Base-by-base conservation (phyloP, 768 basidiomycete genomes). In the Termitomyces eurrhizus region DNA sequence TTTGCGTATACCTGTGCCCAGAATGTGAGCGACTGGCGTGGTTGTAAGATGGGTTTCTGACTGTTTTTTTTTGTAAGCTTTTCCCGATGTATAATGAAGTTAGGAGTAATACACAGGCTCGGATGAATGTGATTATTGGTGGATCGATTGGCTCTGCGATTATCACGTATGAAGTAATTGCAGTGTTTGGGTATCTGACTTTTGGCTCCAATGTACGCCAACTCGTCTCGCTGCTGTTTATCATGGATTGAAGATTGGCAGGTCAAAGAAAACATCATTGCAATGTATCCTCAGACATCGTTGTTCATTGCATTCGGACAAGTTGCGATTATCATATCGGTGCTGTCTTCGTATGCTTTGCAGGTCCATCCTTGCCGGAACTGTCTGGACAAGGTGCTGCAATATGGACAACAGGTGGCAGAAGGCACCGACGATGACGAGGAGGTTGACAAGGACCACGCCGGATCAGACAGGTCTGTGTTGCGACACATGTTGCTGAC, bases 41-140 rank as follows among this genome's bases (percentile, higher is more conserved):
- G 29, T 32, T 13, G 26, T 13, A 4, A 8, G 41, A 44, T 33
- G n/a, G 0, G 54, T 18, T 55, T 41, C 33, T 55, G 54, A 55
- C 8, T 39, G 26, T 12, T 13, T 18, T 14, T 14, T 13, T n/a
- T 13, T 65, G 18, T 2, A n/a, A 98, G 92, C 75, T 98, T 18
- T 97, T 98, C 74, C 92, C 94, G 2, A 86, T 97, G 56, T 96
- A 88, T 76, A 98, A 98, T 70, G 96, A 98, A 73, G 79, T 98
- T 37, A 81, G 82, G 66, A 77, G 75, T 35, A 97, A 96, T 70
- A 84, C 86, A 2, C 95, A 97, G 70, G 67, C 74, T 49, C 84
- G 92, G 41, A 87, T 98, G 84, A 96, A 97, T 72, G 77, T 81
- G n/a, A 83, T 98, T 62, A 90, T 98, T 53, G 87, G 88, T 11